Conservation (phyloP, 495 filamentous ascomycete species). For the Sabuloglossum arenarium region DNA sequence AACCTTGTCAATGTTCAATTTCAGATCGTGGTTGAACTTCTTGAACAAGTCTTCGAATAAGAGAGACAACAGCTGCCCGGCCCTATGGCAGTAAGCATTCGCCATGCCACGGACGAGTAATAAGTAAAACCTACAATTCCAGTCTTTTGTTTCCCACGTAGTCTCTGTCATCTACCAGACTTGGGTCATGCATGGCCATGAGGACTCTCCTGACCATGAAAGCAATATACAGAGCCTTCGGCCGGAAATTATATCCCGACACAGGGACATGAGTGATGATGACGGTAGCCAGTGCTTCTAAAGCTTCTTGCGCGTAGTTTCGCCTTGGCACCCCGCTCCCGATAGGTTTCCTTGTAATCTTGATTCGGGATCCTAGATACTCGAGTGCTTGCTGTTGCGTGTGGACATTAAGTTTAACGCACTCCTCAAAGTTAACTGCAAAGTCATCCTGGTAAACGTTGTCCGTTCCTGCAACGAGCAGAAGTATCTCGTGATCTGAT, state of each 20-base stretch:
- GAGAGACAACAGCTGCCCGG: conserved; percentile 76
- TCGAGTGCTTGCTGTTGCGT: conserved; percentile 92
- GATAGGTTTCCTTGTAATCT: conserved; percentile 48
- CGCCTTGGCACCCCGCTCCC: conserved; percentile 30
- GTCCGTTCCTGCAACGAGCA: conserved; percentile 70
- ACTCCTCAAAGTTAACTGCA: conserved; percentile 83
- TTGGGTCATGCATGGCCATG: conserved; percentile 76
- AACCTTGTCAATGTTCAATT: conserved; percentile 80
- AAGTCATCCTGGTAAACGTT: conserved; percentile 82
- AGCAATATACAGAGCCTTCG: conserved; percentile 86
- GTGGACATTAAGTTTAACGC: conserved; percentile 53
- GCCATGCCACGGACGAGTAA: too few species aligned
- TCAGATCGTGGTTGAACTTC: conserved; percentile 69
- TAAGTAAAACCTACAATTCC: conserved; percentile 31
- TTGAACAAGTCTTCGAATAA: conserved; percentile 97
- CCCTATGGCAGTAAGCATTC: conserved; percentile 21
- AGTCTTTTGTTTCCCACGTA: conserved; percentile 96
- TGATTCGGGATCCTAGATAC: conserved; percentile 66
- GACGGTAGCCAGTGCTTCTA: conserved; percentile 77
- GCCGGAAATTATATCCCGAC: conserved; percentile 70
- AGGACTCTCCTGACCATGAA: conserved; percentile 89
- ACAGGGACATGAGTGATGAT: conserved; percentile 90
- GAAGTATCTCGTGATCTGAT: conserved; percentile 81
- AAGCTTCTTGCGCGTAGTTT: conserved; percentile 64
- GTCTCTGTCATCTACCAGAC: conserved; percentile 83